Percentiles rank a stretch among this genome's conserved stretches.
phyloP scores from a whole-genome alignment of 345 rosid species.

The Aethionema arabicum region DNA sequence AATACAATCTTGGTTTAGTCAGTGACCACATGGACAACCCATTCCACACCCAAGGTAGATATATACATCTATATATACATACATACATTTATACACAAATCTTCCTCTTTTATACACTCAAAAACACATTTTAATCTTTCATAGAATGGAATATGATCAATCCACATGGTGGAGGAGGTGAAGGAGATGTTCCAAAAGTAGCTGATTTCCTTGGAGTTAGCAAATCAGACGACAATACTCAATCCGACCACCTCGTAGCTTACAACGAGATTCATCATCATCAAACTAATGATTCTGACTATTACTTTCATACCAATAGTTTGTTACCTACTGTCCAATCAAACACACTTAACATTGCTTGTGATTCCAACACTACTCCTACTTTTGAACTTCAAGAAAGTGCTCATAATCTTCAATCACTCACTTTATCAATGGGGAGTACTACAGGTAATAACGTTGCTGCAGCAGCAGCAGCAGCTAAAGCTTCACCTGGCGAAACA shows the following conservation, averaged over 20 bases:
- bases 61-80: not conserved
- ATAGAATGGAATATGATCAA: conserved; percentile 84
- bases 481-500: conserved; percentile 45
- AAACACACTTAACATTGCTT: conserved; percentile 35
- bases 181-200: conserved; percentile 75
- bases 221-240: conserved; percentile 73
- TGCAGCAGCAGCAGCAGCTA: conserved; percentile 41
- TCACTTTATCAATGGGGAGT: conserved; percentile 92
- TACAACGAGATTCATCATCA: conserved; percentile 49
- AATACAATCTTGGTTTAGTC: conserved; percentile 81
- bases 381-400: conserved; percentile 68
- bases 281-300: conserved; percentile 47
- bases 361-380: conserved; percentile 30
- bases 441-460: conserved; percentile 25
- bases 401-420: conserved; percentile 68
- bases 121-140: not conserved
- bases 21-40: conserved; percentile 76
- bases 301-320: conserved; percentile 53
- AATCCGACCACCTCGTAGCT: conserved; percentile 55
- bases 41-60: conserved; percentile 84
- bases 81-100: not conserved
- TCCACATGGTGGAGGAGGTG: conserved; percentile 45
- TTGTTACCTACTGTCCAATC: conserved; percentile 53
- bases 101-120: not conserved
- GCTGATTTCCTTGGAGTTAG: conserved; percentile 96